These are phyloP conservation scores for Trichoderma gamsii DNA, from an alignment of 495 filamentous ascomycete genomes.

Conservation along the genomic window DNA sequence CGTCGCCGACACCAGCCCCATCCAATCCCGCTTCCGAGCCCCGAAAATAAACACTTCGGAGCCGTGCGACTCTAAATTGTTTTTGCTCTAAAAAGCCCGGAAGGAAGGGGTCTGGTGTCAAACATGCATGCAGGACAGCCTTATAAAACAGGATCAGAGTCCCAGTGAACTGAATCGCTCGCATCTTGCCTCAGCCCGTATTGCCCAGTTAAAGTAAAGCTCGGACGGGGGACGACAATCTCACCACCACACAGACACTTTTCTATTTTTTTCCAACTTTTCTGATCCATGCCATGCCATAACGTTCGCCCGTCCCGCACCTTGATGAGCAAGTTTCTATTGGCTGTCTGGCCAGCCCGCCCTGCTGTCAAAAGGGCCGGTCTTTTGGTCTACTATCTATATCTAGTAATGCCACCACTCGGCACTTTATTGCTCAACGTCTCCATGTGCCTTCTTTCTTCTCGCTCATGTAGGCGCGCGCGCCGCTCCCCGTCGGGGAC, in stretches of 20 bases:
- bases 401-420: no score
- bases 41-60: background rate
- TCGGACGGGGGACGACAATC: background rate
- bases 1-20: background rate
- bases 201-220: no score
- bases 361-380: no score
- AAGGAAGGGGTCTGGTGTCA: background rate
- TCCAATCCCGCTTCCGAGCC: background rate
- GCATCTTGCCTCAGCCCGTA: background rate
- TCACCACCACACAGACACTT: background rate
- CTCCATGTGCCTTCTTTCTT: no score
- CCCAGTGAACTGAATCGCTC: background rate
- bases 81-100: background rate
- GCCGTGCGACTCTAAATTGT: background rate
- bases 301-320: conserved; percentile 1
- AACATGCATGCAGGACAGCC: background rate
- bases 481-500: no score
- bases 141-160: background rate
- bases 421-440: no score
- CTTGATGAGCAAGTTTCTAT: conserved; percentile 48
- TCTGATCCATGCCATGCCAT: background rate
- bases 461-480: no score
- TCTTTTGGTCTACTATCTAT: no score
- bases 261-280: background rate
- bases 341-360: conserved; percentile 27